Base-by-base conservation (phyloP, 768 basidiomycete genomes). In the Amanita fuliginea region DNA sequence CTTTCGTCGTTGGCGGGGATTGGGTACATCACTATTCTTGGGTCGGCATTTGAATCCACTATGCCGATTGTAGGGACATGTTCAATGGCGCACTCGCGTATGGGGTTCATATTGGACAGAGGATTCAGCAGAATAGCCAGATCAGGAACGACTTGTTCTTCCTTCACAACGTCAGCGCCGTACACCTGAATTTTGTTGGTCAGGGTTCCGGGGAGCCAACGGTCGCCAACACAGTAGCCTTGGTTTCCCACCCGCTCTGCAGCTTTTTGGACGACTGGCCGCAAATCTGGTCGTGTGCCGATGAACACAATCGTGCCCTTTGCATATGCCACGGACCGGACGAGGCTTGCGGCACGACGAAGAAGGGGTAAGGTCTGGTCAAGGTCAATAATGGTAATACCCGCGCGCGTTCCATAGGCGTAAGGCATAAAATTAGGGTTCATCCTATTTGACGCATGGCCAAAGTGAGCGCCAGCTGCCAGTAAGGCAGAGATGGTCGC, bases 1-100 rank as follows among this genome's bases (percentile, higher is more conserved):
- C 81, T 91, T 67, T 99, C 96, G 67, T 95, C 91, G 64, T 98
- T 99, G n/a, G 90, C 93, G 0, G 93, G 94, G 60, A 99, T 97
- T 37, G 96, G 86, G 64, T 96, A 98, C 77, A 97, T 96, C 54
- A 99, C 94, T 34, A 92, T 74, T 21, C 96, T 81, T 4, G 96
- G 96, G 67, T 99, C 96, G 37, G 81, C 86, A 62, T 99, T 92
- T 18, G 93, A 90, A 66, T 99, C 96, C 47, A 94, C 80, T 52
- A 98, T 82, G 30, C 85, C 96, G 52, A 98, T 81, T 1, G 96
- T 98, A 0, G 96, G 96, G 49, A 98, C 78, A 60, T 94, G 85
- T 53, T 84, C 77, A 49, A 82, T 73, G 13, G 91, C 90, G 58
- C 91, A 94, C 69, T 99, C 96, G 47, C 86, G 81, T 58, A 98